These are phyloP conservation scores for Candida labiduridarum DNA, from an alignment of 1,139 yeast genomes.

Conservation along the genomic window DNA sequence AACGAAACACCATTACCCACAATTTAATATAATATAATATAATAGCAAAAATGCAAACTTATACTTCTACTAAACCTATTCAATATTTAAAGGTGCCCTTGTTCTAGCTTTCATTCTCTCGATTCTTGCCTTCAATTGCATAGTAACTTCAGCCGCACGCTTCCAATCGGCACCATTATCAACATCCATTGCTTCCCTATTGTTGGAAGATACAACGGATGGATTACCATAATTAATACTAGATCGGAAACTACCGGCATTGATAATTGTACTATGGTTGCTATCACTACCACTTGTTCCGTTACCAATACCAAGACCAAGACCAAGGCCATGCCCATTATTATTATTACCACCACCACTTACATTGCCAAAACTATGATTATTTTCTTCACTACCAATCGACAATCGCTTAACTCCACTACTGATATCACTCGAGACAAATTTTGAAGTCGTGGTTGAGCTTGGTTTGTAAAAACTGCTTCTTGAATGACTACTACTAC, in stretches of 20 bases:
- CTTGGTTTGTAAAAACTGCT: conserved; percentile 6
- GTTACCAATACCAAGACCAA: neutral
- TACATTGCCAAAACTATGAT: conserved; percentile 6
- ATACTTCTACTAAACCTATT: conserved; percentile 1
- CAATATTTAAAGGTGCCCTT: conserved; percentile 13
- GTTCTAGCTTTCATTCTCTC: conserved; percentile 77
- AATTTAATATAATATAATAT: neutral
- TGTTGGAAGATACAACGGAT: conserved; percentile 1
- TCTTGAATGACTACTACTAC: conserved; percentile 5
- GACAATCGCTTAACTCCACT: conserved; percentile 49
- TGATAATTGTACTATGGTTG: neutral
- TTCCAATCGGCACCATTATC: conserved; percentile 75
- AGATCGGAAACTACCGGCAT: conserved; percentile 1
- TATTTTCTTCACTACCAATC: conserved; percentile 34
- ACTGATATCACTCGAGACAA: conserved; percentile 37
- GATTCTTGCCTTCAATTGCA: conserved; percentile 80
- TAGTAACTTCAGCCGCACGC: conserved; percentile 87
- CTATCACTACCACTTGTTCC: conserved; percentile 8
- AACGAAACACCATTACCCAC: neutral
- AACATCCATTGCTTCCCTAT: conserved; percentile 20
- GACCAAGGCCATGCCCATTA: neutral
- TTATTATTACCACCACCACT: neutral
- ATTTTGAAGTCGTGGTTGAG: conserved; percentile 19
- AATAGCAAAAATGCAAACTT: neutral
- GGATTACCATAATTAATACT: conserved; percentile 4